Evolutionary conservation across 345 rosid genomes (phyloP), one percentile per base, ranked within the genome.

Genomic region (Ceriops tagal): DNA sequence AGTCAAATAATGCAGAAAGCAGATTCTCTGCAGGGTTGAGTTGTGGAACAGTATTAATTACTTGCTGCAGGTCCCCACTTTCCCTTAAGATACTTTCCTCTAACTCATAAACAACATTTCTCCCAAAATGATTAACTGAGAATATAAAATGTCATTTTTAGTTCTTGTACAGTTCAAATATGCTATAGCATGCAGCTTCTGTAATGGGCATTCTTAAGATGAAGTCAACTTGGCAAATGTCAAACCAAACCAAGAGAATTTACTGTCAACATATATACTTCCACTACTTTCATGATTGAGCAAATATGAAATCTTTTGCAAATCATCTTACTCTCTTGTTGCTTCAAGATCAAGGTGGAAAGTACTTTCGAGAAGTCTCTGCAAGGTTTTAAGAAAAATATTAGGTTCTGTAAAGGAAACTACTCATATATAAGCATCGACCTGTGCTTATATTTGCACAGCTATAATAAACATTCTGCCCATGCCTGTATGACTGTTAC

Each of bases 331-430:
- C 98, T 93, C 96, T 89, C 95, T 85, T 56, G 86, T 73, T 28
- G 97, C 97, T 75, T 84, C 87, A 59, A 93, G 73, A 83, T 93
- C 98, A 80, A 93, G 90, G 74, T 70, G 78, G 83, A 93, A 93
- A 53, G 98, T 91, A 82, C 78, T 93, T 77, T 93, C 97, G 62
- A 91, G 77, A 65, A 93, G 96, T 79, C 97, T 82, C 98, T 93
- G 92, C 82, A 84, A 71, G 63, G 72, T 77, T 71, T 72, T 51
- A 51, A 8, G 71, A 24, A 31, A 58, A 60, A 35, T 57, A 51
- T 35, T 26, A 66, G 19, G 55, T 20, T 76, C 57, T 55, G 74
- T 2, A 19, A 24, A 55, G 43, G 22, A 73, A 16, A 43, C 21
- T 27, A 28, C 46, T 24, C 27, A 39, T 21, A 34, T 39, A 46